Conservation (phyloP, 129 eudicot genomes). For the Centrapalus pauciflorus region DNA sequence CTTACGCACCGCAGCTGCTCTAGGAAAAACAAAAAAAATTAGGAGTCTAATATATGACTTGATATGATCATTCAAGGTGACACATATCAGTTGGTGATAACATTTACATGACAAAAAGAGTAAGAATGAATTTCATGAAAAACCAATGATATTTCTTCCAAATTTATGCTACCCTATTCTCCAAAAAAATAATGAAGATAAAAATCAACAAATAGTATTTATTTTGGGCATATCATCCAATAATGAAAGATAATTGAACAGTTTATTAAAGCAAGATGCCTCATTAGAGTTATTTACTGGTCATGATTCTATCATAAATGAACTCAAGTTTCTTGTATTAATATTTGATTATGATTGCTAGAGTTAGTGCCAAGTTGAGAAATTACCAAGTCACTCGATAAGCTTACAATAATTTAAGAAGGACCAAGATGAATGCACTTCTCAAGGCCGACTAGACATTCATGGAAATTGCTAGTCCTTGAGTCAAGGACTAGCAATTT, state of each 20-base stretch:
- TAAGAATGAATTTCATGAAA: constrained; percentile 7
- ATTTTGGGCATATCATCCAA: constrained; percentile 6
- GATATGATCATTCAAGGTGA: neutral
- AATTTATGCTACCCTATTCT: neutral
- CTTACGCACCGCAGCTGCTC: constrained; percentile 92
- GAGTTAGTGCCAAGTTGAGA: constrained; percentile 5
- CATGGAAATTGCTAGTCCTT: neutral
- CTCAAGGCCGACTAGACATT: neutral
- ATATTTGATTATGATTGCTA: neutral
- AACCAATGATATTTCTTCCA: neutral
- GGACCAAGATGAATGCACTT: no score
- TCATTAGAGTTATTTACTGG: neutral
- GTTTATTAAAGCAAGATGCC: neutral
- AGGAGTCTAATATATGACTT: neutral
- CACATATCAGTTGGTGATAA: neutral
- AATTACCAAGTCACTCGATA: neutral
- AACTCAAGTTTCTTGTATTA: neutral
- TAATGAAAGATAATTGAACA: neutral
- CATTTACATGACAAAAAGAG: constrained; percentile 2
- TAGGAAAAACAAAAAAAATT: constrained; percentile 5
- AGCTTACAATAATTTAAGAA: neutral
- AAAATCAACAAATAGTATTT: neutral
- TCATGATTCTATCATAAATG: neutral
- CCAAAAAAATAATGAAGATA: constrained; percentile 9
- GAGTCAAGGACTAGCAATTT: neutral